These are phyloP conservation scores for Clavaria fumosa DNA, from an alignment of 768 basidiomycete species.

Conservation along the genomic window DNA sequence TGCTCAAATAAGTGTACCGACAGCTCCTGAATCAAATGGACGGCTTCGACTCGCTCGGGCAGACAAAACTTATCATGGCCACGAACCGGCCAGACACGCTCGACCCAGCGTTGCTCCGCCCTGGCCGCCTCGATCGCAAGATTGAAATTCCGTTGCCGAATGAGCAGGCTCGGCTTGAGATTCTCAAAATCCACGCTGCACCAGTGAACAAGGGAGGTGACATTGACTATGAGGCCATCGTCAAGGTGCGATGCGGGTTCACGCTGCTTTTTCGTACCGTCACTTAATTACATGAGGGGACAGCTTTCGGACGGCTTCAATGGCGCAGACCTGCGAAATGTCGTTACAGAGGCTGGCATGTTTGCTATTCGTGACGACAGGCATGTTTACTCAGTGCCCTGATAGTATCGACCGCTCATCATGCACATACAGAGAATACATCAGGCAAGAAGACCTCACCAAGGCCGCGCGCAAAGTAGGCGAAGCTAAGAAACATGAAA, in stretches of 20 bases:
- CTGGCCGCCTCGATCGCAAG: conserved; percentile 91
- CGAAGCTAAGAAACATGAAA: conserved; percentile 97
- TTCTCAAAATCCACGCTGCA: conserved; percentile 91
- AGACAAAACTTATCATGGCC: conserved; percentile 98
- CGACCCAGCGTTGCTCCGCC: conserved; percentile 91
- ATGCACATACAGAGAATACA: conserved; percentile 46
- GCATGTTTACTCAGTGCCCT: conserved; percentile 23
- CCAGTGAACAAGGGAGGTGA: conserved; percentile 92
- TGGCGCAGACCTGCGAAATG: conserved; percentile 91
- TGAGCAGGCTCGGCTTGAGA: conserved; percentile 90
- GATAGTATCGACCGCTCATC: conserved; percentile 4
- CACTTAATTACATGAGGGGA: conserved; percentile 2
- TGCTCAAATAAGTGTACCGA: background rate
- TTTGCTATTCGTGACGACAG: conserved; percentile 95
- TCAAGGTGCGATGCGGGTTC: conserved; percentile 44
- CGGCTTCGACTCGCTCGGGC: conserved; percentile 93
- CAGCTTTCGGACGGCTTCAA: conserved; percentile 87
- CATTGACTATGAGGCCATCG: conserved; percentile 95
- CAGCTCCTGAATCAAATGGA: conserved; percentile 98
- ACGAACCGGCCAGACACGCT: conserved; percentile 97
- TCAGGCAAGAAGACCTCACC: conserved; percentile 88
- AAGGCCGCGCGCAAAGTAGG: conserved; percentile 93
- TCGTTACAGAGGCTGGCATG: conserved; percentile 94
- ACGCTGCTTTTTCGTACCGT: conserved; percentile 1
- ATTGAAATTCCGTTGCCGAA: conserved; percentile 97